Evolutionary conservation across 306 rosid genomes (phyloP), one percentile per base, ranked within the genome.

Genomic region (Cucumis melo): DNA sequence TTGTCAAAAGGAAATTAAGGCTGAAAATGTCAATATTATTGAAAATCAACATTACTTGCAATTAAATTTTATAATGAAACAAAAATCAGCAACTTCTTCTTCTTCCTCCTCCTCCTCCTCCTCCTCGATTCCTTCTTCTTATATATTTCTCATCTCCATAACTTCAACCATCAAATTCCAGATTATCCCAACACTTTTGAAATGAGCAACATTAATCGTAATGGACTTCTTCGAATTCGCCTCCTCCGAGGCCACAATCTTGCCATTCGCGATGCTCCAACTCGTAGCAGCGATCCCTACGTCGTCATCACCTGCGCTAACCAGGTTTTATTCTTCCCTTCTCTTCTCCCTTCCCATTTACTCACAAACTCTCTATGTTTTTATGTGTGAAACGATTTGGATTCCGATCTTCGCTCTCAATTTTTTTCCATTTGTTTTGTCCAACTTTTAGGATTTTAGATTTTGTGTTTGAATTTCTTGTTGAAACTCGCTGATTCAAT

Each of bases 151-250:
- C 32, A 11, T 66, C 19, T 20, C 32, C 12, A 41, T 10, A 41
- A 5, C 10, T 65, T 66, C 54, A 21, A 20, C 32, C 0, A 39
- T 3, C 12, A 5, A 41, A 11, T n/a, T 12, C 10, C 10, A 66
- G 32, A 20, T 5, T 50, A n/a, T 66, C 34, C 54, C 5, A 16
- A 32, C 13, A 66, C 21, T 70, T 70, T 70, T 46, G 60, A n/a
- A 15, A 90, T 87, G 95, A 84, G 80, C 7, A 50, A 32, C 36
- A 3, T 2, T 32, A 32, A 10, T 78, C 50, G 53, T 34, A 10
- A 81, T 60, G 97, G 98, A 50, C 93, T 91, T 84, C 90, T 94
- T 38, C 83, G 87, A 64, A 78, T 94, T 85, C 86, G 95, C 8
- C 78, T 94, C 20, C 75, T 74, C 66, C 80, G 80, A 81, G 99